A percentile compares a stretch with the other conserved stretches of the same genome.
Conservation (phyloP, 2,329 filamentous ascomycete genomes). For the Aulographum hederae region DNA sequence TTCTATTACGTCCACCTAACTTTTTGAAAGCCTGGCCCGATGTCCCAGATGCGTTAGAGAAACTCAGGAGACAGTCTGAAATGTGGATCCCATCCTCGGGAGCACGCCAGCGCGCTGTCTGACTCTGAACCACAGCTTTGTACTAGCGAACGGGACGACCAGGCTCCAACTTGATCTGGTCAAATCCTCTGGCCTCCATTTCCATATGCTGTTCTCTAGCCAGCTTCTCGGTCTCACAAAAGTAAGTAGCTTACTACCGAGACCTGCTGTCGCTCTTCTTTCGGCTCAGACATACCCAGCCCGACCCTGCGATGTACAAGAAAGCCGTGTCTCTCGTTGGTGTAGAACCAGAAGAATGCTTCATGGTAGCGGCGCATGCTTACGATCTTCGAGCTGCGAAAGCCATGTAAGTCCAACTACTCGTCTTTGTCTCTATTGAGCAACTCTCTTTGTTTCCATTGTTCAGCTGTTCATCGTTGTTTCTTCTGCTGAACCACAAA, state of each 20-base stretch:
- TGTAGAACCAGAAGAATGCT: constrained; percentile 26
- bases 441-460: neutral
- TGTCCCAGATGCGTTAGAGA: constrained; percentile 22
- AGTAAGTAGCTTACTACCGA: neutral
- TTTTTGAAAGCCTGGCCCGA: constrained; percentile 35
- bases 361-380: constrained; percentile 36
- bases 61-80: constrained; percentile 11
- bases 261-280: neutral
- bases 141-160: constrained; percentile 36
- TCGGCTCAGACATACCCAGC: constrained; percentile 21
- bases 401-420: constrained; percentile 9
- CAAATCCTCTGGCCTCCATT: constrained; percentile 27
- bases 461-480: neutral
- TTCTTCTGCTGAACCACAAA: neutral
- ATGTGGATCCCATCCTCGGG: neutral
- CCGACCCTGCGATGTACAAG: constrained; percentile 26
- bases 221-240: constrained; percentile 25
- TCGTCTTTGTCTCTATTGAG: too few relatives aligned
- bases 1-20: too few relatives aligned
- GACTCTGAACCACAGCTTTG: too few relatives aligned
- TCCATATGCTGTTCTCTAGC: constrained; percentile 34
- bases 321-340: constrained; percentile 27
- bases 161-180: constrained; percentile 35
- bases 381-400: constrained; percentile 34
- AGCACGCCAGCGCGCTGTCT: too few relatives aligned